These are phyloP conservation scores for Cordyceps tenuipes DNA, from an alignment of 2,329 filamentous ascomycete species.

Conservation along the genomic window DNA sequence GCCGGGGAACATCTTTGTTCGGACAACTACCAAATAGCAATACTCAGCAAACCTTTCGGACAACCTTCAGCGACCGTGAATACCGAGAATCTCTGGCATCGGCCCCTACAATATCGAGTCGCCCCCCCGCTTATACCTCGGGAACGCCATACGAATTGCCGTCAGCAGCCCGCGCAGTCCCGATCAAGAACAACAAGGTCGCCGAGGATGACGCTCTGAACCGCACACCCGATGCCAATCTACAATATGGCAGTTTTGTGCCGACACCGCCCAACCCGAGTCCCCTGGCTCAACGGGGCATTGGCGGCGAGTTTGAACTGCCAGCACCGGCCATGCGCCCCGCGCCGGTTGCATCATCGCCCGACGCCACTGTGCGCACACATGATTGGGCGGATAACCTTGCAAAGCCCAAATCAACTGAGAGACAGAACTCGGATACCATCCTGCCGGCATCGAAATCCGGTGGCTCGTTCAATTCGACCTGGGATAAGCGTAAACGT, in stretches of 20 bases:
- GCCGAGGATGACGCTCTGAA: slow-evolving; percentile 35
- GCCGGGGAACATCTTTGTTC: slow-evolving; percentile 3
- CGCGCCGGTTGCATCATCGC: slow-evolving; percentile 14
- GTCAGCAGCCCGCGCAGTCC: background rate
- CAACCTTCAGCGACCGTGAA: slow-evolving; percentile 3
- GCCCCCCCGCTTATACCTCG: slow-evolving; percentile 7
- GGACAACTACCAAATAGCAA: slow-evolving; percentile 9
- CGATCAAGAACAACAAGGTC: background rate
- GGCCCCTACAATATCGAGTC: background rate
- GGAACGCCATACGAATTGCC: background rate
- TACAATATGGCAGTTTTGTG: slow-evolving; percentile 47
- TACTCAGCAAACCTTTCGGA: slow-evolving; percentile 8
- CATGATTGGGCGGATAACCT: background rate
- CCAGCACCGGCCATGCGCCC: slow-evolving; percentile 42
- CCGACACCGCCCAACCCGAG: slow-evolving; percentile 29
- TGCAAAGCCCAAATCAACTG: background rate
- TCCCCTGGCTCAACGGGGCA: slow-evolving; percentile 16
- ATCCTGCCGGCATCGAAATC: slow-evolving; percentile 3
- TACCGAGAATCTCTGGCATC: slow-evolving; percentile 2
- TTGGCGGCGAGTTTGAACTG: slow-evolving; percentile 37
- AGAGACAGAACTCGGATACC: background rate
- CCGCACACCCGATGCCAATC: slow-evolving; percentile 24
- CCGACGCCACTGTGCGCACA: background rate
- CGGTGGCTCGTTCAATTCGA: background rate
- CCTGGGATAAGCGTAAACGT: slow-evolving; percentile 1